These are phyloP conservation scores for Ceratobasidium theobromae DNA, from an alignment of 1,284 basidiomycete species.

Conservation along the genomic window DNA sequence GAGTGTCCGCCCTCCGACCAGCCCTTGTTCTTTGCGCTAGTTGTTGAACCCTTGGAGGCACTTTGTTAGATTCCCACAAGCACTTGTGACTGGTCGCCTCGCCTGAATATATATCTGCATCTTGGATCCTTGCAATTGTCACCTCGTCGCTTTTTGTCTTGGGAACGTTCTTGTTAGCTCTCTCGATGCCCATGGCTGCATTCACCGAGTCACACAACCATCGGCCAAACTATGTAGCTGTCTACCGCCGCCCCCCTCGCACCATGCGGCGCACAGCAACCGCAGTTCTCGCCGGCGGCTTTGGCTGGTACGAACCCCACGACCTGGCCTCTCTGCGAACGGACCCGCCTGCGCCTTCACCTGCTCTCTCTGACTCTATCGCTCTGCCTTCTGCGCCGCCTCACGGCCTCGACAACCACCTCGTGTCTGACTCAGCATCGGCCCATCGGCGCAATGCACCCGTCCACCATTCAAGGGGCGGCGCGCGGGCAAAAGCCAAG, in stretches of 20 bases:
- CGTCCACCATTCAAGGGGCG: not conserved
- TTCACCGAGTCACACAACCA: conserved; percentile 8
- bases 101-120: not conserved
- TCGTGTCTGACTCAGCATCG: not conserved
- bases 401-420: not conserved
- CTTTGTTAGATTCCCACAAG: not conserved
- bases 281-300: conserved; percentile 8
- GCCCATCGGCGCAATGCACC: not conserved
- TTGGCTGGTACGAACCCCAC: conserved; percentile 12
- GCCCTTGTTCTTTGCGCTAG: not conserved
- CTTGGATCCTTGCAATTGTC: not conserved
- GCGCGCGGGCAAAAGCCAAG: not conserved
- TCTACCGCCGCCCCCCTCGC: conserved; percentile 4
- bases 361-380: conserved; percentile 5
- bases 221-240: conserved; percentile 2
- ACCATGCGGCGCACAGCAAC: conserved; percentile 21
- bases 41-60: not conserved
- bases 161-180: not conserved
- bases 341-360: not conserved
- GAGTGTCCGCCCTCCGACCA: not conserved
- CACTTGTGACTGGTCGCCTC: not conserved
- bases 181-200: conserved; percentile 13
- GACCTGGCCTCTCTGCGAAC: conserved; percentile 3
- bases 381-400: not conserved
- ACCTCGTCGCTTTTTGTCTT: not conserved